Base-by-base conservation (phyloP, 129 eudicot species). In the Cynara cardunculus region DNA sequence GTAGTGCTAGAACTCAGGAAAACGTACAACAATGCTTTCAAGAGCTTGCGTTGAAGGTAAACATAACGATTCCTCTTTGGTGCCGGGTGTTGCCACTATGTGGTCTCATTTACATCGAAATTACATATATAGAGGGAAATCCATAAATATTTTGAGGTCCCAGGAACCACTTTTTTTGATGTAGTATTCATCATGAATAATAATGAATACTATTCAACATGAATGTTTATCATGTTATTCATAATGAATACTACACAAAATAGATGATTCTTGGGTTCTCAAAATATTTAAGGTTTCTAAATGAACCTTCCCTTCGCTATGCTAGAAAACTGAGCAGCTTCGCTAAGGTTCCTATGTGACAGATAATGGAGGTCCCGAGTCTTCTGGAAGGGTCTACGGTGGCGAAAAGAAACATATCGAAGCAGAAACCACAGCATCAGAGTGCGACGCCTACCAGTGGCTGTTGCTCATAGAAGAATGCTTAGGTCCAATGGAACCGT, bases 331-430 rank as follows among this genome's bases (percentile, higher is more conserved):
- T n/a, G n/a, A n/a, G n/a, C n/a, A n/a, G n/a, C n/a, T n/a, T n/a
- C n/a, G n/a, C n/a, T n/a, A n/a, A n/a, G n/a, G n/a, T n/a, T n/a
- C n/a, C n/a, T n/a, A n/a, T n/a, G n/a, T n/a, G n/a, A 59, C 91
- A 94, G 98, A 94, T 94, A 77, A 94, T 94, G 98, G 97, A 94
- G 80, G 91, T 91, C 78, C 98, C 98, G 10, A 87, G 97, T 73
- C 94, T 94, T 32, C 61, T 90, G 56, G 98, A 94, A 91, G 98
- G 98, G 70, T 94, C 97, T 24, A 89, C 83, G 5, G 84, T 82
- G 12, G 92, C 75, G 76, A 94, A 92, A 85, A 85, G 97, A 79
- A 94, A 87, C 80, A 89, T 92, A 79, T 71, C 86, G 75, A 90
- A 92, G 74, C 94, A 90, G 82, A 90, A 94, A 81, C 94, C 89